Percentiles rank a stretch among this genome's conserved stretches.
phyloP scores from a whole-genome alignment of 1,139 yeast genomes.

The Geotrichum bryndzae region DNA sequence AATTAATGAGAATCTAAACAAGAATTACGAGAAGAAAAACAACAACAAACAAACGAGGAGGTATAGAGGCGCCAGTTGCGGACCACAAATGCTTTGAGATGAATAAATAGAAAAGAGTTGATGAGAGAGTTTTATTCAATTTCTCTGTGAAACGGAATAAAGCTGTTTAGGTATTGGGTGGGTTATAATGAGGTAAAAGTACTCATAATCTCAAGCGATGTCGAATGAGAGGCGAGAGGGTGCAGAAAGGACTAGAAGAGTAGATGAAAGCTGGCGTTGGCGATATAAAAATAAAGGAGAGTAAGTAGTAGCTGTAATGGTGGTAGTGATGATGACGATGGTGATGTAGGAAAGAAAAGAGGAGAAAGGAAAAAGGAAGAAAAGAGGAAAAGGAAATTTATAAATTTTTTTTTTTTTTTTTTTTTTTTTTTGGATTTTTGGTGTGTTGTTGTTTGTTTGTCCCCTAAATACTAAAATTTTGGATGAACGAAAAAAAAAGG shows the following conservation, averaged over 20 bases:
- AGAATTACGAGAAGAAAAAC: background rate
- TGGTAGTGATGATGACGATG: background rate
- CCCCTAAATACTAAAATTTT: background rate
- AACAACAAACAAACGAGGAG: background rate
- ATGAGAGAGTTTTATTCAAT: background rate
- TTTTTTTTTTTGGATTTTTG: background rate
- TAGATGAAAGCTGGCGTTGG: background rate
- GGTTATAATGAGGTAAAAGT: background rate
- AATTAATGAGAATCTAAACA: background rate
- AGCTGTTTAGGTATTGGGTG: background rate
- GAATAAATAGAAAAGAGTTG: background rate
- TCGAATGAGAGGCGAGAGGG: background rate
- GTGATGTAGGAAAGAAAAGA: background rate
- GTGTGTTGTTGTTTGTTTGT: background rate
- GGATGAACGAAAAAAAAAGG: background rate
- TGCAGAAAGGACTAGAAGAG: background rate
- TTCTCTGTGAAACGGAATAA: background rate
- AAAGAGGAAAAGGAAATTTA: background rate
- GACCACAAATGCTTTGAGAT: background rate
- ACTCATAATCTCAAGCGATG: background rate
- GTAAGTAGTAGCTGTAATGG: too few relatives aligned
- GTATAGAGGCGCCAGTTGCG: background rate
- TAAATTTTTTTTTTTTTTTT: background rate
- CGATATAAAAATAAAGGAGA: too few relatives aligned
- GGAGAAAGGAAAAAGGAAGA: background rate